Evolutionary conservation across 176 grass and related monocot species (phyloP), one percentile per base, ranked within the genome.

Genomic region (Oryza glumipatula): DNA sequence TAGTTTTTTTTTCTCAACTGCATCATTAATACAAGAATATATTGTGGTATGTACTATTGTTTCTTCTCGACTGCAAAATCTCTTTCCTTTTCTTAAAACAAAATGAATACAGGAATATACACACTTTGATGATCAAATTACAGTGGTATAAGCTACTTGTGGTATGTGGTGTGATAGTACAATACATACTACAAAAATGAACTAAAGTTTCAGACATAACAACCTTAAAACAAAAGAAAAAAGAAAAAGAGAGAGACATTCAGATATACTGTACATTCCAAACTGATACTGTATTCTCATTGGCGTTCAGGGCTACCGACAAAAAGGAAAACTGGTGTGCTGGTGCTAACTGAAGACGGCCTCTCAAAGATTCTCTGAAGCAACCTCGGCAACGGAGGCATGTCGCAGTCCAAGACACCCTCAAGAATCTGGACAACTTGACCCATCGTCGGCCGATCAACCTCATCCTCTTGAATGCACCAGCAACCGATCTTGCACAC

Each of bases 391-490:
- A 86, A 23, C 2, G 83, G 90, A 0, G 86, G 90, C 73, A 72
- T 71, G 76, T 80, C 84, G 21, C 72, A 41, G 12, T 89, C 79
- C 3, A 83, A 1, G 35, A 86, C 19, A 0, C 90, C 86, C 12
- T 89, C 90, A 0, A 92, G 64, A 0, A 89, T 47, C 72, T 89
- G 86, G 3, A 83, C 83, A n/a, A 86, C 87, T 17, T 89, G 74
- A 0, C 54, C 83, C 87, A 92, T 92, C 2, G 87, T 72, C 48
- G 87, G 87, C 70, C 90, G 77, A 19, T 30, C 54, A 3, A 0
- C 84, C 24, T 92, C 87, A 3, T 76, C 86, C 23, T 92, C 87
- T 52, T 92, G 90, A 77, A 92, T 89, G 76, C 90, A 89, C 90
- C 90, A 92, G 35, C 51, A 92, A 1, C 87, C 87, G 4, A 81